Percentiles rank a stretch among this genome's conserved stretches.
Evolutionary conservation across 352 stramenopile genomes (phyloP).

Genomic region (Elongisporangium undulatum): DNA sequence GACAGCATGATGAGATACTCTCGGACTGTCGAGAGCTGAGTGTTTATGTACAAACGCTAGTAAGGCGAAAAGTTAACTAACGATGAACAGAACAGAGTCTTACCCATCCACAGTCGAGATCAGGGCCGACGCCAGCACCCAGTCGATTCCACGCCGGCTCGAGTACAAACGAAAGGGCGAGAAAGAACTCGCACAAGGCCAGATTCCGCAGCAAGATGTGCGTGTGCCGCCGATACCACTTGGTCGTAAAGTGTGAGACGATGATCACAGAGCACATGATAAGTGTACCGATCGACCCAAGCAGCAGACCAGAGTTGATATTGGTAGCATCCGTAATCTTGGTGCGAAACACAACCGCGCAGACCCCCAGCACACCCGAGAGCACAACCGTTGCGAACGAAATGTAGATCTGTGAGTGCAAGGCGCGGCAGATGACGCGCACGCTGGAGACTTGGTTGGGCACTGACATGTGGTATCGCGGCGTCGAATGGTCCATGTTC

Average conservation of each 20-base stretch:
- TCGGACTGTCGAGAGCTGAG: slow-evolving; percentile 47
- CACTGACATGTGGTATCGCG: background rate
- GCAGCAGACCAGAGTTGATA: slow-evolving; percentile 59
- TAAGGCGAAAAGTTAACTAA: background rate
- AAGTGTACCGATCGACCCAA: slow-evolving; percentile 53
- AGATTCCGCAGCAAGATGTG: slow-evolving; percentile 69
- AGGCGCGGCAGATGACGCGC: background rate
- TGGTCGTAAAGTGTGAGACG: slow-evolving; percentile 32
- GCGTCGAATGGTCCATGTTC: background rate
- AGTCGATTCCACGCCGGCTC: slow-evolving; percentile 50
- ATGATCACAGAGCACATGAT: slow-evolving; percentile 60
- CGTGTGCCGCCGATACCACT: slow-evolving; percentile 64
- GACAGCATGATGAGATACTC: slow-evolving; percentile 80
- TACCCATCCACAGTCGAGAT: slow-evolving; percentile 48
- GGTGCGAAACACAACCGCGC: slow-evolving; percentile 35
- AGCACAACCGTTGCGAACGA: slow-evolving; percentile 13
- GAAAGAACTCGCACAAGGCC: slow-evolving; percentile 49
- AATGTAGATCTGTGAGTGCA: background rate
- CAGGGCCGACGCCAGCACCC: slow-evolving; percentile 26
- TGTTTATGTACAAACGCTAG: background rate
- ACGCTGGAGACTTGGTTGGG: background rate
- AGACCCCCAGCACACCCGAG: slow-evolving; percentile 40
- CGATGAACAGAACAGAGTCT: background rate
- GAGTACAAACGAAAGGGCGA: slow-evolving; percentile 68
- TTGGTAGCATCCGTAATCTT: slow-evolving; percentile 33